Evolutionary conservation across 1,139 yeast genomes (phyloP), one percentile per base, ranked within the genome.

Genomic region (Ogataea hybrid): DNA sequence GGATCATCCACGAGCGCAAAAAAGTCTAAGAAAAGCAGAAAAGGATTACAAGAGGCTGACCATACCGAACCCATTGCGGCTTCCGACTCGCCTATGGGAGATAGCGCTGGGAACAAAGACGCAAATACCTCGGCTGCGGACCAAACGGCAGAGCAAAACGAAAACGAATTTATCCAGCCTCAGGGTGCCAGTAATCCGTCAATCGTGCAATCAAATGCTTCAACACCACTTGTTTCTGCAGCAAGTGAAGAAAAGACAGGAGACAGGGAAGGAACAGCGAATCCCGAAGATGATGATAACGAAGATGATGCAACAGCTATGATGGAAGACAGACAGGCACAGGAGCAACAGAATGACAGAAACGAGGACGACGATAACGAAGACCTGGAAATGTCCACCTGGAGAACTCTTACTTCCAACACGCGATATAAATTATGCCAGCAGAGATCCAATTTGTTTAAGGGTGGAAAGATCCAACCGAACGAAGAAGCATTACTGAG

Each of bases 371-470:
- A 73, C 32, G 84, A 80, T 48, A 85, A 69, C 37, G 65, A 70
- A 44, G 82, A 82, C 55, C 71, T 81, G 25, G 94, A 86, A 57
- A 63, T 79, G 37, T 84, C 84, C 44, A 80, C 88, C 0, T 89
- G 96, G 96, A 84, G 84, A n/a, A n/a, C n/a, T n/a, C n/a, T n/a
- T 16, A 87, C 95, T 1, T 86, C 96, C 0, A 84, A 83, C 47
- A 77, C 86, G 0, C 69, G 96, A 44, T 87, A 94, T 7, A 79
- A 83, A 44, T 77, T 86, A 48, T 83, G 96, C 59, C 67, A 80
- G 25, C 74, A 75, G 43, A 74, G 97, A 54, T 73, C 88, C 0
- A 78, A 73, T 6, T 65, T 88, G 38, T 89, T 90, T 54, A 76
- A 73, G 28, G 72, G 75, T 14, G 66, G 70, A 50, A 73, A 70